Evolutionary conservation across 192 early-diverging fungal genomes (phyloP), one percentile per base, ranked within the genome.

Genomic region (Coemansia sp.): DNA sequence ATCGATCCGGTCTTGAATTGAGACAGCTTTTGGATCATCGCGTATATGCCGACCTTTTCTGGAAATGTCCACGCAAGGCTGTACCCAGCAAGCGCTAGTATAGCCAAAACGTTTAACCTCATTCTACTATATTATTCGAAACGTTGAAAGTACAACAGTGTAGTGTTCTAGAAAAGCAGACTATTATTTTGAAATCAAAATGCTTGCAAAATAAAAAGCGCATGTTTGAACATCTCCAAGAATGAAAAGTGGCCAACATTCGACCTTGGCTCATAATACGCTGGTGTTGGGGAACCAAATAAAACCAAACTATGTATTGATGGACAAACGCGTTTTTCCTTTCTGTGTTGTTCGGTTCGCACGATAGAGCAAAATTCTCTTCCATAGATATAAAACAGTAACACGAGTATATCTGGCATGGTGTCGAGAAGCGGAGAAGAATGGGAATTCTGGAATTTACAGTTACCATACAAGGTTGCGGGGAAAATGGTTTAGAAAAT

Each of bases 21-120:
- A 2, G 71, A 16, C 30, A 81, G 67, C 20, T 44, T 62, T 23
- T 76, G 57, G 21, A 76, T 67, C 71, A 69, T 73, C n/a, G 60
- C 46, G 67, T 81, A 81, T 10, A 76, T 39, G 20, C 68, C 69
- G 16, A 70, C 15, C 44, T 76, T 76, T 68, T 81, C 63, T 6
- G 63, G 66, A 56, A 68, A 63, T 5, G 60, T 64, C 71, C 67
- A 76, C 9, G 68, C 72, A 6, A 58, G 14, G 36, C 56, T 58
- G 56, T 11, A 58, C 3, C 56, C 35, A 20, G 14, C 30, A 36
- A 58, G 56, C 56, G 56, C 16, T 11, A 58, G 56, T 20, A 58
- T 58, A 16, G 56, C 56, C 30, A 58, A n/a, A 34, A 58, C 16
- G 24, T 58, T 58, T 5, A 33, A 18, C 56, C 34, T 58, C 56